A percentile compares a stretch with the other conserved stretches of the same genome.
These are phyloP conservation scores for Penicillium egyptiacum DNA, from an alignment of 495 filamentous ascomycete species.

Conservation along the genomic window DNA sequence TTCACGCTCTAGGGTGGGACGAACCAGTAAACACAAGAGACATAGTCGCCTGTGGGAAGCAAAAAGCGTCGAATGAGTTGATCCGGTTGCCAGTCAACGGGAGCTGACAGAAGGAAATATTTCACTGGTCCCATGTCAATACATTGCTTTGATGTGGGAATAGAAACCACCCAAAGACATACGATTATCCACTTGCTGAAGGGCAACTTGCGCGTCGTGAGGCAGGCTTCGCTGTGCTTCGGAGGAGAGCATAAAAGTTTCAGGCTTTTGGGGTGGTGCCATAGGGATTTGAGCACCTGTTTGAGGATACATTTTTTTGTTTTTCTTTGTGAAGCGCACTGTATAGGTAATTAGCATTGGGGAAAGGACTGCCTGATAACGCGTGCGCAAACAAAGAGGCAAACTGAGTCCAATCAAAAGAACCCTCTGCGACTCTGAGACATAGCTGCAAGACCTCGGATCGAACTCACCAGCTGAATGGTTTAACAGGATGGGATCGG, in stretches of 20 bases:
- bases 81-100: slow-evolving; percentile 95
- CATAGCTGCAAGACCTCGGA: slow-evolving; percentile 12
- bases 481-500: slow-evolving; percentile 5
- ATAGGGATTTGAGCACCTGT: slow-evolving; percentile 57
- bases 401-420: slow-evolving; percentile 9
- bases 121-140: slow-evolving; percentile 65
- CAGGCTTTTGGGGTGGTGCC: slow-evolving; percentile 83
- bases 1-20: slow-evolving; percentile 25
- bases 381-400: slow-evolving; percentile 20
- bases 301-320: slow-evolving; percentile 50
- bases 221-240: slow-evolving; percentile 95
- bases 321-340: slow-evolving; percentile 12
- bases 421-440: slow-evolving; percentile 7
- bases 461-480: slow-evolving; percentile 13
- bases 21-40: slow-evolving; percentile 95
- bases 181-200: slow-evolving; percentile 98
- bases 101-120: slow-evolving; percentile 98
- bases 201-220: slow-evolving; percentile 92
- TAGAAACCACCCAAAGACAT: slow-evolving; percentile 42
- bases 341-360: slow-evolving; percentile 19
- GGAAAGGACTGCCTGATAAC: slow-evolving; percentile 22
- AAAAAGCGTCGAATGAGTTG: slow-evolving; percentile 96
- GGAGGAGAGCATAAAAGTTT: slow-evolving; percentile 96
- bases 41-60: slow-evolving; percentile 95
- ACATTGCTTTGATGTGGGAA: slow-evolving; percentile 5